These are phyloP conservation scores for Biscutella laevigata DNA, from an alignment of 441 rosid genomes.

Conservation along the genomic window DNA sequence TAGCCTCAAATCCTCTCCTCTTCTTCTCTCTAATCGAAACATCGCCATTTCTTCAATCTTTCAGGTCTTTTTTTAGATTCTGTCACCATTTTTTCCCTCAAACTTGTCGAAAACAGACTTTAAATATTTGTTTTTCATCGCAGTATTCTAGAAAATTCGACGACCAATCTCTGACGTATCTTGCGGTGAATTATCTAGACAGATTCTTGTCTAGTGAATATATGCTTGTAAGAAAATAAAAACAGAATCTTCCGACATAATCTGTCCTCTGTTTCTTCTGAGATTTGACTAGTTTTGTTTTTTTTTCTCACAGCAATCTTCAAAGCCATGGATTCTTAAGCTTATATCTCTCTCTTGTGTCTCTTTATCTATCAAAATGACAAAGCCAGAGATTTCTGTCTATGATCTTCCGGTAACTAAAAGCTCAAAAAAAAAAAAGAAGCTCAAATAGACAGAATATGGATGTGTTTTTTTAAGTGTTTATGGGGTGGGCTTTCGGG, in stretches of 20 bases:
- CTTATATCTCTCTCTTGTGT: slow-evolving; percentile 61
- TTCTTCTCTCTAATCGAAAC: slow-evolving; percentile 33
- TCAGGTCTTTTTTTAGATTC: slow-evolving; percentile 24
- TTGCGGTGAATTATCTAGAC: slow-evolving; percentile 67
- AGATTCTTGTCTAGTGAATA: slow-evolving; percentile 50
- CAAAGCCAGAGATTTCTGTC: slow-evolving; percentile 32
- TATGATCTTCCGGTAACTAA: slow-evolving; percentile 38
- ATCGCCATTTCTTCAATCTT: slow-evolving; percentile 38
- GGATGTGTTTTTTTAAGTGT: slow-evolving; percentile 11
- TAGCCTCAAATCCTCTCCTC: slow-evolving; percentile 28
- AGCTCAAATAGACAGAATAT: slow-evolving; percentile 7
- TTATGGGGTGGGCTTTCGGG: no score
- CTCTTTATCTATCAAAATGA: slow-evolving; percentile 67
- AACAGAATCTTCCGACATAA: slow-evolving; percentile 18
- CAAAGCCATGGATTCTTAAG: slow-evolving; percentile 48
- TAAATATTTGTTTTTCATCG: no score
- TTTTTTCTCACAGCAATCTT: slow-evolving; percentile 33
- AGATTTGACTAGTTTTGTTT: not conserved
- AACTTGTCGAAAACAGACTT: no score
- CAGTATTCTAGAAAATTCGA: slow-evolving; percentile 24
- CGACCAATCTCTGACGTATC: slow-evolving; percentile 46
- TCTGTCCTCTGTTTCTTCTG: slow-evolving; percentile 6
- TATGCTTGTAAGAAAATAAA: slow-evolving; percentile 45
- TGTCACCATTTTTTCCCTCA: not conserved
- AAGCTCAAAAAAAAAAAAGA: not conserved